Evolutionary conservation across 441 rosid genomes (phyloP).

Genomic region (Biscutella laevigata): DNA sequence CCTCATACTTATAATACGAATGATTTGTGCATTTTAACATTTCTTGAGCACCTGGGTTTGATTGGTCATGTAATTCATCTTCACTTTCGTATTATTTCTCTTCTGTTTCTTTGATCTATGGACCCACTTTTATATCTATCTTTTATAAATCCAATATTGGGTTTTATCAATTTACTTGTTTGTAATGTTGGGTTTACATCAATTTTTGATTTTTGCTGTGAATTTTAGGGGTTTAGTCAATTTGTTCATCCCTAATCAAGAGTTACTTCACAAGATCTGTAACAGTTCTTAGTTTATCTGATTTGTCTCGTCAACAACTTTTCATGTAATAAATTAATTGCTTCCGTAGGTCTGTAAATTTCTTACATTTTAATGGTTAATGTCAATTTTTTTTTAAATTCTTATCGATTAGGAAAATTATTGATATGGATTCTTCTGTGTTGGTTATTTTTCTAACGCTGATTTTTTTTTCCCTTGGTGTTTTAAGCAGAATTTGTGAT

Average conservation of each 20-base stretch:
- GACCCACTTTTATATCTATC: constrained; percentile 36
- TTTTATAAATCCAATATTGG: constrained; percentile 1
- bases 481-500: constrained; percentile 1
- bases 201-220: constrained; percentile 9
- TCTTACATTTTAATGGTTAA: background rate
- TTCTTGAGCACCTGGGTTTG: background rate
- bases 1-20: background rate
- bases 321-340: constrained; percentile 4
- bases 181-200: constrained; percentile 29
- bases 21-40: background rate
- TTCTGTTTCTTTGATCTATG: constrained; percentile 31
- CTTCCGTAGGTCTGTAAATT: background rate
- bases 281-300: background rate
- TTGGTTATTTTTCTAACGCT: background rate
- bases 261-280: constrained; percentile 12
- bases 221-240: constrained; percentile 19
- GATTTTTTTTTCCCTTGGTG: background rate
- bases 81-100: constrained; percentile 23
- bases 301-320: background rate
- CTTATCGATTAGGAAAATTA: background rate
- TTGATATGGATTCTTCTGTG: background rate
- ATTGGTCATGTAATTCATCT: constrained; percentile 20
- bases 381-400: background rate
- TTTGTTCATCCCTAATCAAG: constrained; percentile 15
- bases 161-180: constrained; percentile 15